These are phyloP conservation scores for Colletotrichum liriopes DNA, from an alignment of 2,329 filamentous ascomycete species.

Conservation along the genomic window DNA sequence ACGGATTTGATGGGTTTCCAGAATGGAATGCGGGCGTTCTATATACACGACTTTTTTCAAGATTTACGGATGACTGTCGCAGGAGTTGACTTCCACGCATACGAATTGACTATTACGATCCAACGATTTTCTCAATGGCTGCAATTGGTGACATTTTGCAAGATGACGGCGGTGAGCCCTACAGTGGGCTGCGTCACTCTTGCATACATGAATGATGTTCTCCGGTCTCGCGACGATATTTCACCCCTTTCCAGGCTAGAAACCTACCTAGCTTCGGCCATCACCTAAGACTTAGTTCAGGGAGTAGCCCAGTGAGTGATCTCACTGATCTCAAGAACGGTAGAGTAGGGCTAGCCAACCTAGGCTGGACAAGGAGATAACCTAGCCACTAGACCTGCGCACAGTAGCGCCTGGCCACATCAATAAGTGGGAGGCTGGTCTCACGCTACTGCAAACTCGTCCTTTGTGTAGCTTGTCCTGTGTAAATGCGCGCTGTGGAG, in stretches of 20 bases:
- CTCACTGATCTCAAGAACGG: neutral
- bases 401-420: neutral
- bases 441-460: neutral
- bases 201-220: neutral
- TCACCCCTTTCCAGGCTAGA: no score
- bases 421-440: neutral
- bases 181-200: neutral
- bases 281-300: neutral
- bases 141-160: neutral
- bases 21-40: constrained; percentile 22
- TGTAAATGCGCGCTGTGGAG: neutral
- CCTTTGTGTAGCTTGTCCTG: no score
- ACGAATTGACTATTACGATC: constrained; percentile 9
- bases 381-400: neutral
- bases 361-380: no score
- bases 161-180: no score
- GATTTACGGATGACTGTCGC: constrained; percentile 1
- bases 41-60: constrained; percentile 10
- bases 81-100: neutral
- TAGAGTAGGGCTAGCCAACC: neutral
- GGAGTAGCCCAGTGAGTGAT: neutral
- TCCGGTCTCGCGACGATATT: neutral
- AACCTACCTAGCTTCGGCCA: neutral
- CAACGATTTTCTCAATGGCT: no score
- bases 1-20: constrained; percentile 2